Conservation (phyloP, 75 land plant species). For the Ceratopteris richardii region DNA sequence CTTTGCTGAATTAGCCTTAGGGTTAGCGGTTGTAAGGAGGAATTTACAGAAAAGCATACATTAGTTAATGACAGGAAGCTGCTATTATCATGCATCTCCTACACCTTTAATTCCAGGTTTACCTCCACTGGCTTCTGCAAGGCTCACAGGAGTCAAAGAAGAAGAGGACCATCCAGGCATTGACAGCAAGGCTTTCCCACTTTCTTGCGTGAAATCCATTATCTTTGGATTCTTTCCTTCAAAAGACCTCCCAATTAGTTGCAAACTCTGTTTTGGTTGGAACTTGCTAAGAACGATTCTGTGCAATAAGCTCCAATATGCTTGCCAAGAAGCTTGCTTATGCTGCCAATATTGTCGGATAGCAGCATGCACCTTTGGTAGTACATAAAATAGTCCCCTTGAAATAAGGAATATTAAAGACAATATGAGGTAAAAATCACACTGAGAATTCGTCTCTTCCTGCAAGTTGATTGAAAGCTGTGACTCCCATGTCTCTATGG, state of each 20-base stretch:
- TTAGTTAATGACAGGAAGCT: too few species aligned
- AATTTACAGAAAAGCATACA: too few species aligned
- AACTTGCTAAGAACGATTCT: neutral
- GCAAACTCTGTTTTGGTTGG: neutral
- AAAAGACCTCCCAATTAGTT: neutral
- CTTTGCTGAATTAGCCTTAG: too few species aligned
- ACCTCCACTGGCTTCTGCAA: neutral
- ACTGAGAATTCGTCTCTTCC: neutral
- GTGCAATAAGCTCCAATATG: neutral
- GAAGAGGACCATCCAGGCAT: slow-evolving; percentile 1
- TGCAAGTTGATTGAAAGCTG: too few species aligned
- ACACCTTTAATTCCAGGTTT: neutral
- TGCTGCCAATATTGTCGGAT: slow-evolving; percentile 20
- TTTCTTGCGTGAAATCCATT: neutral
- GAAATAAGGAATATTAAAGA: slow-evolving; percentile 30
- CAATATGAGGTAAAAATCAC: slow-evolving; percentile 42
- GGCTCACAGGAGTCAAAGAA: neutral
- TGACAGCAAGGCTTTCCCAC: neutral
- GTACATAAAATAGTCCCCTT: slow-evolving; percentile 20
- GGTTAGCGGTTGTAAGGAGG: too few species aligned
- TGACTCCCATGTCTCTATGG: neutral
- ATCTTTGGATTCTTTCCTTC: neutral
- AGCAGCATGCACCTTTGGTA: slow-evolving; percentile 18
- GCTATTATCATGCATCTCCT: too few species aligned
- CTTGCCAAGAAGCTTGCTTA: neutral